These are phyloP conservation scores for Fusarium sp. DNA, from an alignment of 2,329 filamentous ascomycete species.

Conservation along the genomic window DNA sequence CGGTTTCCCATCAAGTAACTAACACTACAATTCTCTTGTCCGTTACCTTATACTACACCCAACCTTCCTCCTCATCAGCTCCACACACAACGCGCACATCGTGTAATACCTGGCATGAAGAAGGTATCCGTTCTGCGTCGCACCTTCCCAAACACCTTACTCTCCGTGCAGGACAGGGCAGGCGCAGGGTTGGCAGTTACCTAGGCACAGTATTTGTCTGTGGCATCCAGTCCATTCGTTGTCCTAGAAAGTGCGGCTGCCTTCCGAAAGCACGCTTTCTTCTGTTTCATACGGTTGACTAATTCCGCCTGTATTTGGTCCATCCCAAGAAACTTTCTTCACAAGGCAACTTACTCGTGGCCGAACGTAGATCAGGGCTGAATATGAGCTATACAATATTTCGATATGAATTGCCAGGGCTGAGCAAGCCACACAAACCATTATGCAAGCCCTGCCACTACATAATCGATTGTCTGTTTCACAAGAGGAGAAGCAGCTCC, in stretches of 20 bases:
- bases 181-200: slow-evolving; percentile 13
- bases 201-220: not conserved
- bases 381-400: slow-evolving; percentile 5
- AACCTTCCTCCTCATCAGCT: slow-evolving; percentile 2
- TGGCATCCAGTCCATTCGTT: not conserved
- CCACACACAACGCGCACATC: slow-evolving; percentile 24
- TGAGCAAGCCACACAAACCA: slow-evolving; percentile 17
- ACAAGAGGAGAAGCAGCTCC: slow-evolving; percentile 11
- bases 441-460: slow-evolving; percentile 14
- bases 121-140: slow-evolving; percentile 6
- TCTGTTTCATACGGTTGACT: slow-evolving; percentile 9
- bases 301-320: not conserved
- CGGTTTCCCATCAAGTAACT: not conserved
- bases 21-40: not conserved
- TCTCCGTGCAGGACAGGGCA: slow-evolving; percentile 2
- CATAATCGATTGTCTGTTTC: slow-evolving; percentile 17
- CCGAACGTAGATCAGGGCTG: slow-evolving; percentile 4
- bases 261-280: slow-evolving; percentile 1
- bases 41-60: not conserved
- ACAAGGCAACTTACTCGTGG: not conserved
- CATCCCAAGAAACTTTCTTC: not conserved
- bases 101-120: slow-evolving; percentile 12
- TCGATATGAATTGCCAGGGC: slow-evolving; percentile 11
- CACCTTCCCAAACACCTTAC: slow-evolving; percentile 25
- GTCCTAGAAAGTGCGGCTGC: slow-evolving; percentile 20